These are phyloP conservation scores for Fraxinus xanthoxyloides DNA, from an alignment of 305 asterid genomes.

Conservation along the genomic window DNA sequence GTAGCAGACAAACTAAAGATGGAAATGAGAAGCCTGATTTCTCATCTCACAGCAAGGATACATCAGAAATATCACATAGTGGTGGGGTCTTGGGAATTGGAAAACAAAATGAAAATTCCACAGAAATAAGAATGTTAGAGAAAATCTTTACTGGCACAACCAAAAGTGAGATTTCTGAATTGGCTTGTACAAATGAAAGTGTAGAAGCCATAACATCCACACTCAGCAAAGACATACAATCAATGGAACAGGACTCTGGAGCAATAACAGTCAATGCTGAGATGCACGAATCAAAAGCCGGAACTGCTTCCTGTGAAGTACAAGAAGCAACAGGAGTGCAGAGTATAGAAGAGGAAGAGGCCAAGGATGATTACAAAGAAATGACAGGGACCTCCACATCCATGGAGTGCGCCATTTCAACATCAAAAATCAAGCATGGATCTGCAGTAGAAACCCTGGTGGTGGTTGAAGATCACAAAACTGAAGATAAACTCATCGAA, in stretches of 20 bases:
- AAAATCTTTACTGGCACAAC: background rate
- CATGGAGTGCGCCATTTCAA: constrained; percentile 15
- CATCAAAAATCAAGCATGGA: constrained; percentile 19
- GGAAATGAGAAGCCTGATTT: constrained; percentile 24
- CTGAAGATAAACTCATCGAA: constrained; percentile 17
- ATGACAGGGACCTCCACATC: constrained; percentile 20
- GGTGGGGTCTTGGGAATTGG: constrained; percentile 17
- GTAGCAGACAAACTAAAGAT: constrained; percentile 21
- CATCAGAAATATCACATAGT: constrained; percentile 20
- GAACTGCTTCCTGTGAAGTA: constrained; percentile 19
- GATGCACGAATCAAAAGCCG: constrained; percentile 22
- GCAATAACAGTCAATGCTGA: constrained; percentile 14
- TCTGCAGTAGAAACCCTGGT: constrained; percentile 12
- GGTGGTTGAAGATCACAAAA: constrained; percentile 16
- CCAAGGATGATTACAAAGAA: constrained; percentile 14
- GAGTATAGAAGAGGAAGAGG: constrained; percentile 20
- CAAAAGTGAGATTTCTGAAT: constrained; percentile 24
- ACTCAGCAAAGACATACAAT: constrained; percentile 12
- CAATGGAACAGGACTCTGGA: constrained; percentile 22
- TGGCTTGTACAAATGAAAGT: constrained; percentile 19
- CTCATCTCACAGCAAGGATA: constrained; percentile 18
- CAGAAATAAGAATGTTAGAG: background rate
- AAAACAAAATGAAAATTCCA: constrained; percentile 14
- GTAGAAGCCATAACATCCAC: constrained; percentile 11
- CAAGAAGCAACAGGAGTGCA: constrained; percentile 20